Evolutionary conservation across 768 basidiomycete genomes (phyloP).

Genomic region (Leccinum aurantiacum): DNA sequence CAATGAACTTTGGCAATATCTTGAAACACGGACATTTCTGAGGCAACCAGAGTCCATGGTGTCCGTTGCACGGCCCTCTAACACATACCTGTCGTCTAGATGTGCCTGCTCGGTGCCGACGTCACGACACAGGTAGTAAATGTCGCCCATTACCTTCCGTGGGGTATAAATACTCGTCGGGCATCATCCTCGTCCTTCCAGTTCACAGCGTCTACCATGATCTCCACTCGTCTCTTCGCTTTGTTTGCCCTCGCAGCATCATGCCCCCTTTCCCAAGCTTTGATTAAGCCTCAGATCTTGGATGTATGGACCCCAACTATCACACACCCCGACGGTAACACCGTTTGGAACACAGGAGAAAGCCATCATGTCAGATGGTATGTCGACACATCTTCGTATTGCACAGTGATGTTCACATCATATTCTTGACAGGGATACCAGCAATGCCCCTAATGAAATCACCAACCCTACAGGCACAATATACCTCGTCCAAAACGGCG

Average conservation of each 20-base stretch:
- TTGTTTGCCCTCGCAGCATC: slow-evolving; percentile 13
- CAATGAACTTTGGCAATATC: background rate
- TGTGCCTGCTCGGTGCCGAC: background rate
- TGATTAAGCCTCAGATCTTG: background rate
- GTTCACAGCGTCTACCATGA: slow-evolving; percentile 3
- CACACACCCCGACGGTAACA: slow-evolving; percentile 19
- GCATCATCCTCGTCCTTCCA: background rate
- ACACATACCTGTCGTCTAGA: background rate
- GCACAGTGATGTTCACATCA: background rate
- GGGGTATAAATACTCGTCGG: slow-evolving; percentile 9
- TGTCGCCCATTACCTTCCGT: background rate
- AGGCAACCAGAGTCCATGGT: background rate
- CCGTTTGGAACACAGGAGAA: slow-evolving; percentile 25
- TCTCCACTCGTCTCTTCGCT: slow-evolving; percentile 1
- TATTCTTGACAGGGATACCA: slow-evolving; percentile 30
- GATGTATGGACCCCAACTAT: slow-evolving; percentile 33
- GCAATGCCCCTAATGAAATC: slow-evolving; percentile 28
- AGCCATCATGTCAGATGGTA: slow-evolving; percentile 30
- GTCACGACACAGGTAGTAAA: background rate
- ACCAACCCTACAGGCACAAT: slow-evolving; percentile 34
- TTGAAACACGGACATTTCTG: background rate
- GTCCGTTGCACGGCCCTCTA: background rate
- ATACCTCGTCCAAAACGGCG: slow-evolving; percentile 25
- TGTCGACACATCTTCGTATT: slow-evolving; percentile 3
- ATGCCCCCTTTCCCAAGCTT: slow-evolving; percentile 8